A percentile compares a stretch with the other conserved stretches of the same genome.
Evolutionary conservation across 495 filamentous ascomycete species (phyloP).

Genomic region (Bacidia rubella): DNA sequence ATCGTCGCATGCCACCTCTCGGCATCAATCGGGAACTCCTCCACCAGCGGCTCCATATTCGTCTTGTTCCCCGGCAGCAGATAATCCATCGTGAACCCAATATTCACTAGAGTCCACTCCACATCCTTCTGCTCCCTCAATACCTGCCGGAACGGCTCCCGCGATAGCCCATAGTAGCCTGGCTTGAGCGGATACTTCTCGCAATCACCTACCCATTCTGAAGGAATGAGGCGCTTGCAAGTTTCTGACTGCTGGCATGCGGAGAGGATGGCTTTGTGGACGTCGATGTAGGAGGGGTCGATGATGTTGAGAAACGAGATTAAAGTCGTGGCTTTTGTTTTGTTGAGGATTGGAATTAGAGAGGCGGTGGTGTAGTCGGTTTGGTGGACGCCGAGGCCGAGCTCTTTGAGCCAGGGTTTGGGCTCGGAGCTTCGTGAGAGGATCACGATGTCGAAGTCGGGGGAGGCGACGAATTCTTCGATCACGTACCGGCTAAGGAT

Average conservation of each 20-base stretch:
- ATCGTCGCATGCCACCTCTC: conserved; percentile 3
- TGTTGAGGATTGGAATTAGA: conserved; percentile 2
- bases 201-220: conserved; percentile 18
- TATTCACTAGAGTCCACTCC: conserved; percentile 17
- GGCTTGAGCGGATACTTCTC: conserved; percentile 16
- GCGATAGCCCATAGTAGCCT: conserved; percentile 10
- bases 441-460: conserved; percentile 1
- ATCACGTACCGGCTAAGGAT: neutral
- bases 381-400: neutral
- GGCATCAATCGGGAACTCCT: conserved; percentile 5
- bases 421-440: neutral
- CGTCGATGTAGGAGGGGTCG: conserved; percentile 23
- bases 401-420: neutral
- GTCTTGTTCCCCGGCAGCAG: conserved; percentile 11
- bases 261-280: conserved; percentile 7
- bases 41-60: neutral
- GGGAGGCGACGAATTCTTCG: conserved; percentile 1
- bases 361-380: conserved; percentile 7
- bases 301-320: conserved; percentile 25
- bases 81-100: conserved; percentile 23
- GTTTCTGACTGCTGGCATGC: conserved; percentile 9
- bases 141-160: conserved; percentile 13
- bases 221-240: conserved; percentile 23
- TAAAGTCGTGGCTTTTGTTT: neutral
- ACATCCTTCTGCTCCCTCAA: conserved; percentile 4